Conservation (phyloP, 1,139 yeast genomes). For the Geotrichum histeridarum region DNA sequence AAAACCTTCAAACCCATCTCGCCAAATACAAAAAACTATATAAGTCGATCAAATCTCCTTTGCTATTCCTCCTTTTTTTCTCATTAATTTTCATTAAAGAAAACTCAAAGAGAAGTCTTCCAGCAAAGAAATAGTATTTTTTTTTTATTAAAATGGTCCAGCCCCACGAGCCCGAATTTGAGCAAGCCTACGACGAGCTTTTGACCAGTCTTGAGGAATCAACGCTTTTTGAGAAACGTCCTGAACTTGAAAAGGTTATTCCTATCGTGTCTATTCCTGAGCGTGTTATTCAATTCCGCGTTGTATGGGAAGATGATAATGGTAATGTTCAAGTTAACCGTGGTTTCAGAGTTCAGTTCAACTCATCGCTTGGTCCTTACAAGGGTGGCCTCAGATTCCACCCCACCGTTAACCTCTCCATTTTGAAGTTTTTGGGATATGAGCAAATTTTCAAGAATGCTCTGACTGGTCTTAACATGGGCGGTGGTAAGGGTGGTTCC, state of each 20-base stretch:
- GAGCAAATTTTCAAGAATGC: constrained; percentile 99
- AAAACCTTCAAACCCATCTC: no score
- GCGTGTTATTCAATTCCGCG: constrained; percentile 94
- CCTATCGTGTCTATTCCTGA: constrained; percentile 93
- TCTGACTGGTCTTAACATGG: constrained; percentile 93
- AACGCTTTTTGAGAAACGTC: constrained; percentile 80
- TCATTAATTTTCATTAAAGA: no score
- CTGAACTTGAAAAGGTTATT: constrained; percentile 82
- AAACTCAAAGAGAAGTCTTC: no score
- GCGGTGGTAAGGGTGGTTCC: constrained; percentile 99
- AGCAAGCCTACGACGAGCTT: constrained; percentile 96
- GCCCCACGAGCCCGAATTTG: constrained; percentile 92
- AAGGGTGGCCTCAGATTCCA: constrained; percentile 98
- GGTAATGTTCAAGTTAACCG: constrained; percentile 90
- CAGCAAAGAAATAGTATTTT: not conserved
- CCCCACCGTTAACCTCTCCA: constrained; percentile 91
- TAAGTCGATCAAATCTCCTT: no score
- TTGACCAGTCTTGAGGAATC: constrained; percentile 85
- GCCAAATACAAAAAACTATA: no score
- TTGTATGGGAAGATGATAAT: constrained; percentile 93
- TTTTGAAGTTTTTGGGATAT: constrained; percentile 92
- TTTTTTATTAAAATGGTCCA: constrained; percentile 51
- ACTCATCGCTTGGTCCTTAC: constrained; percentile 97
- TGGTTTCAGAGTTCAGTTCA: constrained; percentile 97
- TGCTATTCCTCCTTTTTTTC: no score